Conservation (phyloP, 164 flowering plant species). For the Saururus chinensis region DNA sequence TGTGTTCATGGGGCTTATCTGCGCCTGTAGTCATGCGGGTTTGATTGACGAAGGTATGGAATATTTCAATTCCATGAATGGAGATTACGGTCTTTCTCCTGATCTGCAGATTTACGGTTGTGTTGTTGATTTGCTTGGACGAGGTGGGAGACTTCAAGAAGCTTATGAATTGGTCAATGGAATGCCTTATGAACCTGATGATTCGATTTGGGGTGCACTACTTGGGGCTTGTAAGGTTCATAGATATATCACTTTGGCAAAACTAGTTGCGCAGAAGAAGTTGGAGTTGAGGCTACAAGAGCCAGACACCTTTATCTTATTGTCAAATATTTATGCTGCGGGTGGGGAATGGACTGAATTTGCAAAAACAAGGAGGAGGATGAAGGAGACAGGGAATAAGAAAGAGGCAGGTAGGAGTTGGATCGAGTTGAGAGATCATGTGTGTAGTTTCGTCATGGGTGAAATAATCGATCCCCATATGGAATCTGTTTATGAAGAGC, state of each 20-base stretch:
- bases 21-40: constrained; percentile 84
- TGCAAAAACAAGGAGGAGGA: constrained; percentile 51
- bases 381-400: constrained; percentile 36
- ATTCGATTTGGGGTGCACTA: constrained; percentile 76
- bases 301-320: constrained; percentile 39
- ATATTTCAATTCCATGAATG: constrained; percentile 41
- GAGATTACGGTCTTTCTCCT: constrained; percentile 30
- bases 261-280: constrained; percentile 37
- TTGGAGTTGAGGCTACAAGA: constrained; percentile 38
- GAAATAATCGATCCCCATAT: constrained; percentile 32
- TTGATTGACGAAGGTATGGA: constrained; percentile 65
- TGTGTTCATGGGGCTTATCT: constrained; percentile 57
- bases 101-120: constrained; percentile 69
- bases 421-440: constrained; percentile 54
- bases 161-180: constrained; percentile 50
- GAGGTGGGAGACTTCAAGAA: constrained; percentile 64
- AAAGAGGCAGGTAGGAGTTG: constrained; percentile 84
- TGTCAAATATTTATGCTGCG: constrained; percentile 65
- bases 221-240: constrained; percentile 82
- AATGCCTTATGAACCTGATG: constrained; percentile 70
- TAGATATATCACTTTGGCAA: constrained; percentile 35
- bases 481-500: constrained; percentile 31
- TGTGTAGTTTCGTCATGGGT: constrained; percentile 56
- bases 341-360: constrained; percentile 66
- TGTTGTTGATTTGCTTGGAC: constrained; percentile 78